Conservation (phyloP, 768 basidiomycete species). For the Rhodotorula sphaerocarpa region DNA sequence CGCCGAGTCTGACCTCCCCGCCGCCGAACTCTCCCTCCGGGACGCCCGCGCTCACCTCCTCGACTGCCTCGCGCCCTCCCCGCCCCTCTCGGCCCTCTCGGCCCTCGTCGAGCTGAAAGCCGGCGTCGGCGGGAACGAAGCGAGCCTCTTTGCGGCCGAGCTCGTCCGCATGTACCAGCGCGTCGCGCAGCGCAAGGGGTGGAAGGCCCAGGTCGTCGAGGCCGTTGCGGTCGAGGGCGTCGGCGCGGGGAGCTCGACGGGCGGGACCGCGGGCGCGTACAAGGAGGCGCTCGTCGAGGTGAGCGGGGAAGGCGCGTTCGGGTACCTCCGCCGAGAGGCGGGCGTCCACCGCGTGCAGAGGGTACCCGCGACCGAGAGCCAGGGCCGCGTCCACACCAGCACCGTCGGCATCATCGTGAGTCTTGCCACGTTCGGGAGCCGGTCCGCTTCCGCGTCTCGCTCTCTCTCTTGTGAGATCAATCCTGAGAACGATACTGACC, state of each 20-base stretch:
- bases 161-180: constrained; percentile 74
- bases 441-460: constrained; percentile 41
- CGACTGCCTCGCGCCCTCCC: constrained; percentile 21
- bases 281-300: constrained; percentile 74
- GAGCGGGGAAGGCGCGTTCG: constrained; percentile 68
- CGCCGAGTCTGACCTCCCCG: constrained; percentile 45
- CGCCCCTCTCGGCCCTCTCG: constrained; percentile 43
- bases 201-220: constrained; percentile 50
- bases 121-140: constrained; percentile 85
- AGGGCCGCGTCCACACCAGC: constrained; percentile 83
- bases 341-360: constrained; percentile 94
- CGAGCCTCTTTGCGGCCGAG: constrained; percentile 69
- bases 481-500: no score
- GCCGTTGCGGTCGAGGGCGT: constrained; percentile 25
- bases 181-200: constrained; percentile 53
- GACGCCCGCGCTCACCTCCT: constrained; percentile 4
- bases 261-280: constrained; percentile 43
- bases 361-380: constrained; percentile 80
- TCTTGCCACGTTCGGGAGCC: no score
- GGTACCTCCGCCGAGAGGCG: constrained; percentile 74
- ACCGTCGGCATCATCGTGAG: constrained; percentile 73
- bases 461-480: neutral
- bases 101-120: constrained; percentile 85
- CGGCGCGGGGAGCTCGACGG: constrained; percentile 11
- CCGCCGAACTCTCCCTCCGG: constrained; percentile 6